These are phyloP conservation scores for Lodderomyces jiufengensis DNA, from an alignment of 1,139 yeast species.

Conservation along the genomic window DNA sequence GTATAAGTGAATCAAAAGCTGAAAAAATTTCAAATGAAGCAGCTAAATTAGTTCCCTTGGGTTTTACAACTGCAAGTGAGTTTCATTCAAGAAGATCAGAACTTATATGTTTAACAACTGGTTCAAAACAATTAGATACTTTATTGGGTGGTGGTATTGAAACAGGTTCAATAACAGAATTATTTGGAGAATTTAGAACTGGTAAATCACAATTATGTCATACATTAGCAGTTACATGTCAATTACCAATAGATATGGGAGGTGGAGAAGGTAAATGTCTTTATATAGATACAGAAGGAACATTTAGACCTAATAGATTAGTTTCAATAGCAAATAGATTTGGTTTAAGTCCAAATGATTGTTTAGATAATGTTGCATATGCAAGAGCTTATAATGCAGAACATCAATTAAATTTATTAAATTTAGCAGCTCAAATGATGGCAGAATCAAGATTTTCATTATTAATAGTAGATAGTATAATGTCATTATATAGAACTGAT, in stretches of 20 bases:
- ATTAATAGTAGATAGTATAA: constrained; percentile 89
- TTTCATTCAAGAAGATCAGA: constrained; percentile 88
- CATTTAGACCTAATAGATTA: constrained; percentile 88
- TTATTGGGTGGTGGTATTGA: constrained; percentile 95
- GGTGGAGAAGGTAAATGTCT: constrained; percentile 99
- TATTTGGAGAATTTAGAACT: constrained; percentile 96
- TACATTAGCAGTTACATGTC: constrained; percentile 95
- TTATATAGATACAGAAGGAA: constrained; percentile 95
- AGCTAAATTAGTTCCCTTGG: constrained; percentile 85
- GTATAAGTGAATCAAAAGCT: constrained; percentile 95
- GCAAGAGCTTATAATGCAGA: constrained; percentile 98
- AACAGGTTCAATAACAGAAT: constrained; percentile 95
- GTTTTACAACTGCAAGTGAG: constrained; percentile 96
- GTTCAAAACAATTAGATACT: constrained; percentile 91
- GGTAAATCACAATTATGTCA: constrained; percentile 98
- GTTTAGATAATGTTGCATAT: constrained; percentile 93
- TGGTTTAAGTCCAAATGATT: constrained; percentile 92
- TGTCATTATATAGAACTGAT: constrained; percentile 95
- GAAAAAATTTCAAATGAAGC: constrained; percentile 82
- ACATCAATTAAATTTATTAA: constrained; percentile 82
- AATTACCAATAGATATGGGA: constrained; percentile 93
- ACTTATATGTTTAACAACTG: constrained; percentile 89
- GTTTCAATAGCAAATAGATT: constrained; percentile 88
- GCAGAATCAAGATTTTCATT: constrained; percentile 80
- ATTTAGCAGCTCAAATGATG: constrained; percentile 96